A percentile compares a stretch with the other conserved stretches of the same genome.
Conservation (phyloP, 306 rosid species). For the Dalbergia oliveri region DNA sequence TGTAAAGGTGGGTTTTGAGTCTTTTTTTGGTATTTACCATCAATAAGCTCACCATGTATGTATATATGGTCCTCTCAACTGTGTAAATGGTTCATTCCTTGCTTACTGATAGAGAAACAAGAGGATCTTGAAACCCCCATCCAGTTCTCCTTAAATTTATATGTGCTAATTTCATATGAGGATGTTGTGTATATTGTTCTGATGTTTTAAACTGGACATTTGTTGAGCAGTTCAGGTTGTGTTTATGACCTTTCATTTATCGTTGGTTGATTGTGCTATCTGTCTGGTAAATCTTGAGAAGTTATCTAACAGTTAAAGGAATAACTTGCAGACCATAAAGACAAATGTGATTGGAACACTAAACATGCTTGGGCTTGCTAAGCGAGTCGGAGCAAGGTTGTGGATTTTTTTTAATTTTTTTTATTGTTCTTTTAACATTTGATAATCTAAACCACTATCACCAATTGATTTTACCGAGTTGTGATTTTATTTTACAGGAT, state of each 20-base stretch:
- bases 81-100: slow-evolving; percentile 1
- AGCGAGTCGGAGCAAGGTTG: slow-evolving; percentile 97
- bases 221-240: neutral
- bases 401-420: neutral
- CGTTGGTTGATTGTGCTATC: slow-evolving; percentile 2
- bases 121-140: neutral
- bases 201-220: neutral
- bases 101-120: neutral
- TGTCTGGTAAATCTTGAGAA: slow-evolving; percentile 37
- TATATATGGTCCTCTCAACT: neutral
- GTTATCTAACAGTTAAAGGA: slow-evolving; percentile 43
- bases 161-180: neutral
- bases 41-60: neutral
- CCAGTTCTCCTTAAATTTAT: neutral
- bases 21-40: slow-evolving; percentile 7
- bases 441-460: slow-evolving; percentile 9
- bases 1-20: slow-evolving; percentile 68
- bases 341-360: slow-evolving; percentile 91
- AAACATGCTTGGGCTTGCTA: slow-evolving; percentile 97
- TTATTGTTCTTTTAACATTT: neutral
- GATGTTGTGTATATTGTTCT: neutral
- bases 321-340: slow-evolving; percentile 80
- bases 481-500: slow-evolving; percentile 62
- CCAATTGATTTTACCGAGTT: slow-evolving; percentile 40
- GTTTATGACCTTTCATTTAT: slow-evolving; percentile 3